phyloP scores from a whole-genome alignment of 1,139 yeast genomes.

The Zygosaccharomyces pseudobailii region DNA sequence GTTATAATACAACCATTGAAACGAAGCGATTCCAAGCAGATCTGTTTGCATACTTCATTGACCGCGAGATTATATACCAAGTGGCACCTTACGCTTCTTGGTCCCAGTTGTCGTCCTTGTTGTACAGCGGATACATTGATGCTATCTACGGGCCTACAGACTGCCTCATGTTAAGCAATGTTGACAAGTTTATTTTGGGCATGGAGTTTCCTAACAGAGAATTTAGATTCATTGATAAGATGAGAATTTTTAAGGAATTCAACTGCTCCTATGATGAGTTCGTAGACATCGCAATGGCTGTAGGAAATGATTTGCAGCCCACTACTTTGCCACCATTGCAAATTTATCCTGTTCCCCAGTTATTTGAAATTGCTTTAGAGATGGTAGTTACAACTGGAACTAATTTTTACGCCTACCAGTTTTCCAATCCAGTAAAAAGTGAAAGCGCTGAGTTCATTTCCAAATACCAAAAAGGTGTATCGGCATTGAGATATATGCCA shows the following conservation, averaged over 20 bases:
- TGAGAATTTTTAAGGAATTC: constrained; percentile 56
- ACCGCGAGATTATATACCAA: constrained; percentile 56
- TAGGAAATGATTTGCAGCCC: constrained; percentile 77
- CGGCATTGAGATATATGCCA: constrained; percentile 58
- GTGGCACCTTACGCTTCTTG: constrained; percentile 83
- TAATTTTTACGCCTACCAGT: constrained; percentile 38
- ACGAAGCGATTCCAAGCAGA: constrained; percentile 48
- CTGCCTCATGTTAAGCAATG: constrained; percentile 52
- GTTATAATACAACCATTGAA: constrained; percentile 30
- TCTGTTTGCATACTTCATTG: constrained; percentile 54
- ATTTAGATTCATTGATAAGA: constrained; percentile 62
- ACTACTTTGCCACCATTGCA: constrained; percentile 52
- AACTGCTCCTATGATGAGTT: constrained; percentile 60
- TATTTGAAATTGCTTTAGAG: constrained; percentile 40
- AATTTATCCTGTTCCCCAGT: constrained; percentile 34
- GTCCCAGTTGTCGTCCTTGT: constrained; percentile 73
- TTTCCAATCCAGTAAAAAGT: constrained; percentile 23
- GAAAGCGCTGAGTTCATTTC: constrained; percentile 29
- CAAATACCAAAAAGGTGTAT: constrained; percentile 48
- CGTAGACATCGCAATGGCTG: constrained; percentile 64
- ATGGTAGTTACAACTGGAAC: constrained; percentile 44
- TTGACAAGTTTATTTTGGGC: constrained; percentile 68
- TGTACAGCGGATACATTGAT: constrained; percentile 53
- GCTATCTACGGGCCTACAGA: constrained; percentile 85
- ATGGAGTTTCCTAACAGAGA: constrained; percentile 60